A percentile compares a stretch with the other conserved stretches of the same genome.
Conservation (phyloP, 1,284 basidiomycete species). For the Singerocomus inundabilis region DNA sequence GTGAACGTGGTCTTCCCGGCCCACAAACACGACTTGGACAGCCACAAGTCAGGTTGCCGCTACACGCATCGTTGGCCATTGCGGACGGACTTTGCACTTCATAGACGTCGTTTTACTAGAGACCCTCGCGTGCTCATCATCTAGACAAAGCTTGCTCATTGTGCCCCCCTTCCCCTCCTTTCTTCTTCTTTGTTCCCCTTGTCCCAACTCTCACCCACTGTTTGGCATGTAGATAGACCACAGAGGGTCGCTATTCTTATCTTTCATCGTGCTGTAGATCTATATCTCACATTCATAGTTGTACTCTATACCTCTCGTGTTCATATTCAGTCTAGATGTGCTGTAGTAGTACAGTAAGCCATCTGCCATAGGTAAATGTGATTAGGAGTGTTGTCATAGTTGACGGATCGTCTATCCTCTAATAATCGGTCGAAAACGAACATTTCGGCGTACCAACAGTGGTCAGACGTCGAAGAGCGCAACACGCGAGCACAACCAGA, state of each 20-base stretch:
- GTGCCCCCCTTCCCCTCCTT: no score
- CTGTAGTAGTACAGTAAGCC: conserved; percentile 10
- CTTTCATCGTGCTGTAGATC: conserved; percentile 23
- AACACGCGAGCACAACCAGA: background rate
- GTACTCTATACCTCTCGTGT: conserved; percentile 11
- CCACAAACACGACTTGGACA: conserved; percentile 20
- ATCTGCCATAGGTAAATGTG: no score
- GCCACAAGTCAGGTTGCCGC: conserved; percentile 16
- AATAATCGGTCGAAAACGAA: background rate
- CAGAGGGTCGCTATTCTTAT: conserved; percentile 16
- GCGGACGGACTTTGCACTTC: conserved; percentile 13
- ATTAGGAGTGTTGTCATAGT: background rate
- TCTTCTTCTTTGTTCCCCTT: background rate
- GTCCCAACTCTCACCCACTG: conserved; percentile 5
- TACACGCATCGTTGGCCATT: conserved; percentile 13
- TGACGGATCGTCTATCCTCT: background rate
- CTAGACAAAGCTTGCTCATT: background rate
- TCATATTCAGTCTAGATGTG: conserved; percentile 3
- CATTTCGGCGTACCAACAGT: background rate
- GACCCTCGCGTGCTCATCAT: background rate
- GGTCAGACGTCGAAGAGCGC: background rate
- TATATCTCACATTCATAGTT: conserved; percentile 5
- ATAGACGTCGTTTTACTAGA: conserved; percentile 13
- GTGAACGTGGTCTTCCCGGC: conserved; percentile 9
- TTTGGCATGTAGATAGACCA: conserved; percentile 1